Conservation (phyloP, 2,329 filamentous ascomycete genomes). For the Alternaria hordeiaustralica region DNA sequence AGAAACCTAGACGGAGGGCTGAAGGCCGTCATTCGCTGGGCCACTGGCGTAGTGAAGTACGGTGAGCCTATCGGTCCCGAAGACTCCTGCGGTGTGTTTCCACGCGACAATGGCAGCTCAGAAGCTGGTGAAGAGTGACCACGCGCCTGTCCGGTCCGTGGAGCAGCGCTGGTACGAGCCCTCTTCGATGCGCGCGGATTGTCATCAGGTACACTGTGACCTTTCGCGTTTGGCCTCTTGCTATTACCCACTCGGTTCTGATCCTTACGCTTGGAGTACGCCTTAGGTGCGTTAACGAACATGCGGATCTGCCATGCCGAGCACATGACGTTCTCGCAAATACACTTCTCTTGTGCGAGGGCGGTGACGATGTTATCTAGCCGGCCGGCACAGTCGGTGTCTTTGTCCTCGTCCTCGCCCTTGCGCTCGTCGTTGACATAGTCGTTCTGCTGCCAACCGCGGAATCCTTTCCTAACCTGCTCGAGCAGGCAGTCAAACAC, state of each 20-base stretch:
- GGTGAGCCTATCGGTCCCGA: not conserved
- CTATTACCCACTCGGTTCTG: constrained; percentile 45
- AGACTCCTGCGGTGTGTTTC: constrained; percentile 13
- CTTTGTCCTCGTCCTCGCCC: constrained; percentile 41
- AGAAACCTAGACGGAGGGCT: not conserved
- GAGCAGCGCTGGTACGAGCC: constrained; percentile 4
- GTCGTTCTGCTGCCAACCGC: constrained; percentile 46
- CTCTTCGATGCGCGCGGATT: constrained; percentile 12
- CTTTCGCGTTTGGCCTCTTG: constrained; percentile 37
- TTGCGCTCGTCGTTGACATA: constrained; percentile 45
- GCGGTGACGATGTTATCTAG: constrained; percentile 40
- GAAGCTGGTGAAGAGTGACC: constrained; percentile 12
- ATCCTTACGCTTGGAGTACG: constrained; percentile 42
- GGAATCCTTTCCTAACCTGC: constrained; percentile 40
- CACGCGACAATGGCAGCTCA: constrained; percentile 7
- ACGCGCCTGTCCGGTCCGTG: constrained; percentile 5
- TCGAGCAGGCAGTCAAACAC: constrained; percentile 40
- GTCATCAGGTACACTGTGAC: constrained; percentile 5
- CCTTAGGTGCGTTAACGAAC: constrained; percentile 47
- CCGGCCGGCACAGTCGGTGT: constrained; percentile 37
- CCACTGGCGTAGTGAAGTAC: constrained; percentile 5
- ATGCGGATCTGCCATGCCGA: constrained; percentile 46
- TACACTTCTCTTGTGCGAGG: constrained; percentile 44
- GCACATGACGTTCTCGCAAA: constrained; percentile 47
- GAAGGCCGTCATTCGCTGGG: not conserved